phyloP scores from a whole-genome alignment of 345 rosid genomes.

The Odontarrhena argentea region DNA sequence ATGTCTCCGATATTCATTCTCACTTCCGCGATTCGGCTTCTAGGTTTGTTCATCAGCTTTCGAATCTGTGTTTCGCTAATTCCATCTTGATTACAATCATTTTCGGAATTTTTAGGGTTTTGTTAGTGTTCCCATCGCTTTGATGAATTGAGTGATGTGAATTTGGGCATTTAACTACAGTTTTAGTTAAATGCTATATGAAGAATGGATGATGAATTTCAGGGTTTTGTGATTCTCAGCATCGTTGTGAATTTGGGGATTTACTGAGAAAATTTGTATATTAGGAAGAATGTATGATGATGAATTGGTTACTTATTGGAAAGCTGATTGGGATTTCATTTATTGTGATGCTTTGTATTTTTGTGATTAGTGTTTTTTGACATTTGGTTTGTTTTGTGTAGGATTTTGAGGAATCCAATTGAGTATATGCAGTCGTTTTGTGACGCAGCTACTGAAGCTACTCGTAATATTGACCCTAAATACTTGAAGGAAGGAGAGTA shows the following conservation, averaged over 20 bases:
- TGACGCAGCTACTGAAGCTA: conserved; percentile 86
- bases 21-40: conserved; percentile 66
- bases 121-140: not conserved
- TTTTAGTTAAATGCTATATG: no score
- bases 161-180: no score
- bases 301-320: not conserved
- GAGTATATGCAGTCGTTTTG: conserved; percentile 93
- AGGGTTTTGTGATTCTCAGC: not conserved
- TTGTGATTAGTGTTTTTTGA: not conserved
- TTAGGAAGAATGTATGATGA: no score
- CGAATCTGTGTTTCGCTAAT: not conserved
- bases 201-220: not conserved
- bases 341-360: not conserved
- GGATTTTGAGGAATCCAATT: conserved; percentile 76
- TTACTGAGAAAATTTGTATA: not conserved
- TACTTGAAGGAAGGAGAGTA: conserved; percentile 85
- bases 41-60: conserved; percentile 42
- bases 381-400: conserved; percentile 32
- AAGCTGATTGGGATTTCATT: not conserved
- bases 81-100: not conserved
- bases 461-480: conserved; percentile 67
- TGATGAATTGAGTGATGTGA: no score
- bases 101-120: not conserved
- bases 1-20: conserved; percentile 84
- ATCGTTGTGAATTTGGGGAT: not conserved